Evolutionary conservation across 169 alveolate species (phyloP).

Genomic region (Plasmodium adleri): DNA sequence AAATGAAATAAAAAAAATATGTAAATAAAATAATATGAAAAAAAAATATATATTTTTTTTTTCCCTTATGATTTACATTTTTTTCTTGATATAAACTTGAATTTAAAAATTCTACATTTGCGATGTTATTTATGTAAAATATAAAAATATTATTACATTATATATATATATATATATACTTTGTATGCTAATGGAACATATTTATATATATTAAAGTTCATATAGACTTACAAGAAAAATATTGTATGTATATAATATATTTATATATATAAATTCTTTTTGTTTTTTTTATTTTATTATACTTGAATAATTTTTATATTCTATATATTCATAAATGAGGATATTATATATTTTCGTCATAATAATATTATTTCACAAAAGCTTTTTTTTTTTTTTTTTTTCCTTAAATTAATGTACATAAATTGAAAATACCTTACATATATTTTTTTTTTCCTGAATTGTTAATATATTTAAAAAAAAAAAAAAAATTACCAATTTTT

Average conservation of each 20-base stretch:
- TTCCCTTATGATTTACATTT: too few species aligned
- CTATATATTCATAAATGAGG: too few species aligned
- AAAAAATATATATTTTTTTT: too few species aligned
- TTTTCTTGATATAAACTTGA: not conserved
- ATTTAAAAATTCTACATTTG: conserved; percentile 20
- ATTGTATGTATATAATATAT: not conserved
- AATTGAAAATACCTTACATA: conserved; percentile 17
- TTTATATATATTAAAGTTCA: too few species aligned
- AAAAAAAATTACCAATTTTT: not conserved
- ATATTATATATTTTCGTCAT: too few species aligned
- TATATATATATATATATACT: too few species aligned
- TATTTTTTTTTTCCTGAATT: conserved; percentile 35
- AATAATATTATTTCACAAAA: conserved; percentile 8
- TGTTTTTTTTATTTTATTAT: too few species aligned
- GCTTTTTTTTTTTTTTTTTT: not conserved
- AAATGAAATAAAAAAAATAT: conserved; percentile 22
- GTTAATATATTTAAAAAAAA: conserved; percentile 57
- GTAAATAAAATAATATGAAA: too few species aligned
- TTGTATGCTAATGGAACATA: too few species aligned
- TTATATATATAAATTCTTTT: not conserved
- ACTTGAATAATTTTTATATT: too few species aligned
- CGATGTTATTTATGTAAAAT: conserved; percentile 21
- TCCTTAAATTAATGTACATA: conserved; percentile 11
- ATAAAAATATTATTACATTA: not conserved
- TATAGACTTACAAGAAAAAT: too few species aligned